A percentile compares a stretch with the other conserved stretches of the same genome.
These are phyloP conservation scores for Hordeum marinum DNA, from an alignment of 176 grass and related monocot species.

Conservation along the genomic window DNA sequence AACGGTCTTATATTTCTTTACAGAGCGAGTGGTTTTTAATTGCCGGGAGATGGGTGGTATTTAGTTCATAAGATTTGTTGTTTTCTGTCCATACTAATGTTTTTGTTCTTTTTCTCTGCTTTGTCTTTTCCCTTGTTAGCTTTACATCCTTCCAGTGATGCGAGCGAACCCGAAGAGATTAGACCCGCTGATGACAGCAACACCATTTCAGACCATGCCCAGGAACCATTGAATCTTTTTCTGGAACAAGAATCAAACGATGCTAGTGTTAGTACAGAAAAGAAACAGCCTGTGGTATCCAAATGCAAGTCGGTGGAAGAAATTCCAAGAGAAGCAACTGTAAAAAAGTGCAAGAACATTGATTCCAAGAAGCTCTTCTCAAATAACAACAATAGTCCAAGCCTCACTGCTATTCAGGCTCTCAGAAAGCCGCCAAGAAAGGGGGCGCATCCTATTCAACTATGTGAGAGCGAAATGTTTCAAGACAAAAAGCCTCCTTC, in stretches of 20 bases:
- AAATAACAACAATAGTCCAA: conserved; percentile 32
- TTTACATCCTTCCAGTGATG: conserved; percentile 23
- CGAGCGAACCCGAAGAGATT: conserved; percentile 19
- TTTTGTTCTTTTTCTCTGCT: not conserved
- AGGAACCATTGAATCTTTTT: conserved; percentile 26
- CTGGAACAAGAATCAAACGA: conserved; percentile 52
- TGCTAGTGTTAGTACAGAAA: conserved; percentile 54
- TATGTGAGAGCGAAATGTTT: conserved; percentile 29
- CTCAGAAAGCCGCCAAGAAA: conserved; percentile 50
- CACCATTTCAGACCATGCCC: conserved; percentile 23
- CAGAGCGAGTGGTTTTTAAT: not conserved
- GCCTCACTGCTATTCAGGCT: conserved; percentile 28
- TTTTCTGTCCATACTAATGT: not conserved
- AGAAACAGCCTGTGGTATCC: conserved; percentile 32
- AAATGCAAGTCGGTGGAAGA: conserved; percentile 76
- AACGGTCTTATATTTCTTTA: no score
- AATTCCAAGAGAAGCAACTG: conserved; percentile 23
- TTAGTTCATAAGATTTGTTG: not conserved
- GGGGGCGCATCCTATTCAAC: conserved; percentile 29
- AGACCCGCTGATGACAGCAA: conserved; percentile 20
- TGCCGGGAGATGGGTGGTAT: not conserved
- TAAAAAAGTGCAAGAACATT: conserved; percentile 59
- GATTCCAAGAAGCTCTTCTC: conserved; percentile 62
- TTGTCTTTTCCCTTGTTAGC: conserved; percentile 14
- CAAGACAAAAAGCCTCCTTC: conserved; percentile 31